phyloP scores from a whole-genome alignment of 306 rosid genomes.

The Parietaria judaica region DNA sequence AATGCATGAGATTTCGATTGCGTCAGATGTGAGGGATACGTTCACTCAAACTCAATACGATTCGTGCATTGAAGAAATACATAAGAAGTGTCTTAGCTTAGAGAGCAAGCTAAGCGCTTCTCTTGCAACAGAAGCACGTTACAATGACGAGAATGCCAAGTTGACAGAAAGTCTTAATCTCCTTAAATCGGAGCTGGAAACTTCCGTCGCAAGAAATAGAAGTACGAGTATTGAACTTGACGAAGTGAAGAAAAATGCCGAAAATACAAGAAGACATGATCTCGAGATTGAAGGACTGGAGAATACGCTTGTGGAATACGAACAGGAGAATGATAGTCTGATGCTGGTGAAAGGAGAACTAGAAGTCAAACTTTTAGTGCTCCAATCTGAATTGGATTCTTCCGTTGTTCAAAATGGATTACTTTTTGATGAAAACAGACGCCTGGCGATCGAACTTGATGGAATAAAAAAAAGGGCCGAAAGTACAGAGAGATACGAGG shows the following conservation, averaged over 20 bases:
- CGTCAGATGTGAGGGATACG: slow-evolving; percentile 44
- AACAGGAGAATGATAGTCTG: slow-evolving; percentile 53
- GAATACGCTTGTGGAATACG: slow-evolving; percentile 41
- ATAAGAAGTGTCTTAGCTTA: slow-evolving; percentile 38
- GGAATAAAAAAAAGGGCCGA: slow-evolving; percentile 37
- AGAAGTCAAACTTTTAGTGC: slow-evolving; percentile 59
- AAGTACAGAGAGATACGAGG: slow-evolving; percentile 35
- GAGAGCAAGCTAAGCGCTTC: slow-evolving; percentile 39
- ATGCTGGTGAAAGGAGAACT: slow-evolving; percentile 63
- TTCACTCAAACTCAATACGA: slow-evolving; percentile 58
- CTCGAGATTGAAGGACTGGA: slow-evolving; percentile 60
- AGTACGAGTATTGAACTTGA: slow-evolving; percentile 32
- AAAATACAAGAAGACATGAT: slow-evolving; percentile 28
- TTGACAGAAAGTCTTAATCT: slow-evolving; percentile 45
- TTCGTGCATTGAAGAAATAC: slow-evolving; percentile 41
- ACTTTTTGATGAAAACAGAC: slow-evolving; percentile 41
- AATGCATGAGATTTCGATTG: slow-evolving; percentile 48
- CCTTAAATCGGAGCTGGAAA: slow-evolving; percentile 51
- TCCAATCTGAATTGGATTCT: slow-evolving; percentile 27
- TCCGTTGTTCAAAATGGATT: slow-evolving; percentile 36
- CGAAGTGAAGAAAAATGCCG: slow-evolving; percentile 38
- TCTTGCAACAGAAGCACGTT: slow-evolving; percentile 45
- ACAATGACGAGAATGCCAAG: slow-evolving; percentile 53
- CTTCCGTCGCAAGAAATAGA: slow-evolving; percentile 38
- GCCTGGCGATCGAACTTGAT: slow-evolving; percentile 31